Base-by-base conservation (phyloP, 1,284 basidiomycete genomes). In the Sutorius eximius region DNA sequence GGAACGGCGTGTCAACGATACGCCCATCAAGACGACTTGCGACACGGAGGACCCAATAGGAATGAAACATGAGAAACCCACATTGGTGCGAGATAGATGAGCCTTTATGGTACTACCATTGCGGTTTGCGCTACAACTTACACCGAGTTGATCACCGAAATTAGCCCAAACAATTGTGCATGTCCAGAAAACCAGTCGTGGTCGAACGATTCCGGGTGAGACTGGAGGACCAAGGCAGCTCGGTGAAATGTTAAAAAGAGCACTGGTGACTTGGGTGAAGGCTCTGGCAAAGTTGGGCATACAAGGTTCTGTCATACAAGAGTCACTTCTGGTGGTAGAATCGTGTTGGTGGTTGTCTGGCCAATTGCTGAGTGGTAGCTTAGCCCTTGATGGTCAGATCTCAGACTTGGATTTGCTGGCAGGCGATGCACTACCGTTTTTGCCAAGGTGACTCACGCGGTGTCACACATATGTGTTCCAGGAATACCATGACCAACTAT, bases 391-490 rank as follows among this genome's bases (percentile, higher is more conserved):
- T 45, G 30, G 18, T 20, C 30, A 22, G 22, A 24, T n/a, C 22
- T 24, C 5, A 5, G 20, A 22, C 29, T 15, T 37, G 29, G 44
- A 15, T 37, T 20, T 45, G 5, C 30, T 27, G 24, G 24, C 13
- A 40, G 44, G 18, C 13, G n/a, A 11, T 37, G 44, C 12, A 27
- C 12, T 20, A 10, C 46, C 16, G 2, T 20, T 20, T 48, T 48
- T 15, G 22, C 18, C 18, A 5, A 29, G 40, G 56, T 56, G 56
- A 56, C 55, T 58, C 56, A n/a, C 3, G 5, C 13, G n/a, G 7
- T 41, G 41, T 52, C 41, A 45, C 46, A 27, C 38, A 34, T 12
- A 15, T 20, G 27, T 16, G 18, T 52, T 27, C 27, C 36, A 32
- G 7, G 41, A 11, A 27, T 16, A 11, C 16, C 22, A 22, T 32